These are phyloP conservation scores for Cyberlindnera amylophila DNA, from an alignment of 805 yeast species.

Conservation along the genomic window DNA sequence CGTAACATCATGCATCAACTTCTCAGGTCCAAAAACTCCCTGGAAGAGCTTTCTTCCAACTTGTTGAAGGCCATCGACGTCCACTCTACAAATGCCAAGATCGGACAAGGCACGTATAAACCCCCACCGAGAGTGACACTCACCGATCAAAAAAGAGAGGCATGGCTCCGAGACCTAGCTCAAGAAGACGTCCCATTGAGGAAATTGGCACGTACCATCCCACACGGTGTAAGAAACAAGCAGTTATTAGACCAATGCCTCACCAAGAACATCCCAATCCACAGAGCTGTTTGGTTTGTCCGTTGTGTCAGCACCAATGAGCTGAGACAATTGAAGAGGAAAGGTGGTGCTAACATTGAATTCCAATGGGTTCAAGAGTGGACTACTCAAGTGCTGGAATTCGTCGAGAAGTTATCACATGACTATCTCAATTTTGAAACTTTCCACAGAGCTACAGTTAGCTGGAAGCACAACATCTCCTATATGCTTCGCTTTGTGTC, in stretches of 20 bases:
- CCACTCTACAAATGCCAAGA: slow-evolving; percentile 42
- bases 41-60: slow-evolving; percentile 47
- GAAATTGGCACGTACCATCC: slow-evolving; percentile 71
- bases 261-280: slow-evolving; percentile 60
- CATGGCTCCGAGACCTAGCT: slow-evolving; percentile 82
- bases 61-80: slow-evolving; percentile 46
- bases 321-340: slow-evolving; percentile 52
- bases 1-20: slow-evolving; percentile 45
- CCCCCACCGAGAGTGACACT: slow-evolving; percentile 89
- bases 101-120: slow-evolving; percentile 52
- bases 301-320: slow-evolving; percentile 85
- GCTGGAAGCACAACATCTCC: slow-evolving; percentile 49
- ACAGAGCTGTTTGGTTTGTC: slow-evolving; percentile 89
- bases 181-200: slow-evolving; percentile 61
- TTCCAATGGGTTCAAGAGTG: slow-evolving; percentile 77
- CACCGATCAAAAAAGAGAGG: slow-evolving; percentile 79
- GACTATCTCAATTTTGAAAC: slow-evolving; percentile 33
- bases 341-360: slow-evolving; percentile 42
- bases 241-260: slow-evolving; percentile 71
- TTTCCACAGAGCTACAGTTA: slow-evolving; percentile 34
- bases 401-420: slow-evolving; percentile 35
- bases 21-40: slow-evolving; percentile 28
- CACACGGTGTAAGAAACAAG: slow-evolving; percentile 83
- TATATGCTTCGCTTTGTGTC: slow-evolving; percentile 60
- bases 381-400: slow-evolving; percentile 79